Evolutionary conservation across 2,329 filamentous ascomycete species (phyloP).

Genomic region (Cytospora schulzeri): DNA sequence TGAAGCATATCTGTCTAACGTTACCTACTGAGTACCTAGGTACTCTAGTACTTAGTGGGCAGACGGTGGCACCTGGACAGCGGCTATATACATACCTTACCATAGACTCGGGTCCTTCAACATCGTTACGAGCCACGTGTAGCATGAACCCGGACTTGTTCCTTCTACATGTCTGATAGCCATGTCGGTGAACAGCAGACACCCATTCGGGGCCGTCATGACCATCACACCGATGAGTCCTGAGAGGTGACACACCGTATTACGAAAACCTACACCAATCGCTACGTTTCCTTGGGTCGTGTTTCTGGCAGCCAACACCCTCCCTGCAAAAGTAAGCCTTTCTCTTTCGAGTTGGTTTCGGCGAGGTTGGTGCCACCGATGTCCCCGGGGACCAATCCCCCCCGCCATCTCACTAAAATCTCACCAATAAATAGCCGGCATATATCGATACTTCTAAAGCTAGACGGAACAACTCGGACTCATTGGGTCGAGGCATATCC

Average conservation of each 20-base stretch:
- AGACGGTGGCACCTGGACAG: neutral
- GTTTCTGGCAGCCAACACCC: no score
- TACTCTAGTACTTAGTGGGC: no score
- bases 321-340: slow-evolving; percentile 9
- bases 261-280: slow-evolving; percentile 10
- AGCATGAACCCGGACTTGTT: no score
- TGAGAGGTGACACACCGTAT: neutral
- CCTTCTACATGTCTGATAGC: neutral
- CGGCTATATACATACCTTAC: neutral
- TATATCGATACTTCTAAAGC: no score
- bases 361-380: neutral
- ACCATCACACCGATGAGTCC: neutral
- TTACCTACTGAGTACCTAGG: no score
- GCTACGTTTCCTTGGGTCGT: neutral
- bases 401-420: neutral
- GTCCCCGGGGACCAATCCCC: no score
- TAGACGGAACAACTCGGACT: no score
- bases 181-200: neutral
- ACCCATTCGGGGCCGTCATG: neutral
- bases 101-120: neutral
- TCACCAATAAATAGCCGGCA: neutral
- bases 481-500: no score
- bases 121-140: neutral
- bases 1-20: no score
- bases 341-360: slow-evolving; percentile 6